Evolutionary conservation across 768 basidiomycete species (phyloP).

Genomic region (Suillus decipiens): DNA sequence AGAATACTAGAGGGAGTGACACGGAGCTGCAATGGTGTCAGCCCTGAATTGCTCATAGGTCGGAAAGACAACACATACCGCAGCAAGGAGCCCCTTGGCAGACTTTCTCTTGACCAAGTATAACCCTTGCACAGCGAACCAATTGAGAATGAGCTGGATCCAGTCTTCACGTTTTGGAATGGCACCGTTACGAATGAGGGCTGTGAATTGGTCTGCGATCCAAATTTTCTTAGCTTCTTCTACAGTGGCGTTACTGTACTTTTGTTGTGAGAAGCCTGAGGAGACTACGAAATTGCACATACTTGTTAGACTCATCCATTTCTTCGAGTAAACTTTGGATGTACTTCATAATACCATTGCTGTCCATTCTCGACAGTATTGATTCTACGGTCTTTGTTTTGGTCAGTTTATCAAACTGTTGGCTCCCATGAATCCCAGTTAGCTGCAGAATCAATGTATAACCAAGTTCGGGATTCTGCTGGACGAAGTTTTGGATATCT

Average conservation of each 20-base stretch:
- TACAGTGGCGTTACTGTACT: slow-evolving; percentile 44
- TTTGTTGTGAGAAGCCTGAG: slow-evolving; percentile 8
- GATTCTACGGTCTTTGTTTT: slow-evolving; percentile 91
- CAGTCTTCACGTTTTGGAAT: slow-evolving; percentile 82
- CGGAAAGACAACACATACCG: slow-evolving; percentile 47
- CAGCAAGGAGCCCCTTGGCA: slow-evolving; percentile 57
- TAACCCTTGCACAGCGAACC: slow-evolving; percentile 79
- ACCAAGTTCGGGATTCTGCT: slow-evolving; percentile 75
- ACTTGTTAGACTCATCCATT: slow-evolving; percentile 52
- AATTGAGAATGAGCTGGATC: slow-evolving; percentile 75
- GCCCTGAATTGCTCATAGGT: neutral
- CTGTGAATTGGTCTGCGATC: slow-evolving; percentile 84
- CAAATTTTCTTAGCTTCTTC: slow-evolving; percentile 67
- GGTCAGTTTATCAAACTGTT: slow-evolving; percentile 90
- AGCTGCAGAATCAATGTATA: slow-evolving; percentile 85
- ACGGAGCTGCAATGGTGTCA: slow-evolving; percentile 50
- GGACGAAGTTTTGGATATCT: slow-evolving; percentile 73
- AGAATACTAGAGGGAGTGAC: slow-evolving; percentile 64
- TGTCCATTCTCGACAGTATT: slow-evolving; percentile 73
- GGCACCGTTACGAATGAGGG: slow-evolving; percentile 75
- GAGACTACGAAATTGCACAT: slow-evolving; percentile 18
- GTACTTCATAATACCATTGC: slow-evolving; percentile 75
- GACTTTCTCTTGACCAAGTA: slow-evolving; percentile 76
- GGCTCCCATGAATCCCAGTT: slow-evolving; percentile 78
- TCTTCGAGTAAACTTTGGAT: slow-evolving; percentile 69